These are phyloP conservation scores for Pichia cephalocereana DNA, from an alignment of 805 yeast species.

Conservation along the genomic window DNA sequence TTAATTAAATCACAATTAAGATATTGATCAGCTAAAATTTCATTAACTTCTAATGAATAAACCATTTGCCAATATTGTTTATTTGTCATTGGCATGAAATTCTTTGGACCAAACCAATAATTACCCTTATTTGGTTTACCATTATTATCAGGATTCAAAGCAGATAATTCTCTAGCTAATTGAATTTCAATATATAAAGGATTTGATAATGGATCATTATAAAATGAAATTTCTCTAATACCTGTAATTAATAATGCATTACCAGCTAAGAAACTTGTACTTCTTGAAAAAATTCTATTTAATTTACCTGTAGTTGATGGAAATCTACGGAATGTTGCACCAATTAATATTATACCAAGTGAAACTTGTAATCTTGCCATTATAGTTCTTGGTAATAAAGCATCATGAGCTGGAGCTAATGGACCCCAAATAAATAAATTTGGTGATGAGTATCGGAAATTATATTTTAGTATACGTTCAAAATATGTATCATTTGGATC, in stretches of 20 bases:
- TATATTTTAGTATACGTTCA: conserved; percentile 13
- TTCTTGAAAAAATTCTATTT: conserved; percentile 7
- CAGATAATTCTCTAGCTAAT: conserved; percentile 15
- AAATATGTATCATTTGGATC: conserved; percentile 19
- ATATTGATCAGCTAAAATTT: conserved; percentile 14
- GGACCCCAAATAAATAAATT: conserved; percentile 25
- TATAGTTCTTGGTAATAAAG: conserved; percentile 16
- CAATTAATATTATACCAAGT: conserved; percentile 14
- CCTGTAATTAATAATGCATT: conserved; percentile 9
- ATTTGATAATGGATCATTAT: conserved; percentile 12
- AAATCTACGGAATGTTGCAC: conserved; percentile 7
- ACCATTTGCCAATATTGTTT: conserved; percentile 20
- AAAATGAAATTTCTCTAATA: conserved; percentile 11
- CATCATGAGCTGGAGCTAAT: conserved; percentile 28
- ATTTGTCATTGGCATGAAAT: conserved; percentile 36
- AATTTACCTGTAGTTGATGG: conserved; percentile 1
- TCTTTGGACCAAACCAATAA: conserved; percentile 43
- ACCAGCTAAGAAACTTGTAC: conserved; percentile 14
- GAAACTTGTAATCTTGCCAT: conserved; percentile 21
- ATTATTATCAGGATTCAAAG: conserved; percentile 27
- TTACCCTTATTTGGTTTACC: conserved; percentile 24
- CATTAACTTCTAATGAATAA: conserved; percentile 12
- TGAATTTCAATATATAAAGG: conserved; percentile 23
- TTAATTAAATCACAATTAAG: conserved; percentile 10
- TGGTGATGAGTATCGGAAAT: conserved; percentile 23